These are phyloP conservation scores for Plantago major DNA, from an alignment of 257 asterid species.

Conservation along the genomic window DNA sequence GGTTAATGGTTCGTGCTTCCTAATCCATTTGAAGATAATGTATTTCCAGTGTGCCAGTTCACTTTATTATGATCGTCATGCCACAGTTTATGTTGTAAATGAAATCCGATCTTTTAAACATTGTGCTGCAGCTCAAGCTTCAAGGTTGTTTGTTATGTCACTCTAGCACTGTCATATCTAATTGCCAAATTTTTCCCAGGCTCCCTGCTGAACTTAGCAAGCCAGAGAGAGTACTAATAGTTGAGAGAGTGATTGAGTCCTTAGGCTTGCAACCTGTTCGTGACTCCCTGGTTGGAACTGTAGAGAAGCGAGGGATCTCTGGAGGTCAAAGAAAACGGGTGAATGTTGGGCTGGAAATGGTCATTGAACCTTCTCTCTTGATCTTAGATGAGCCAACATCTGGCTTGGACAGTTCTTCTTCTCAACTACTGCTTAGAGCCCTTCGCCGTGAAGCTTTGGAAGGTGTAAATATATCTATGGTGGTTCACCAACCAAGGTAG, in stretches of 20 bases:
- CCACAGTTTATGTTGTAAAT: no score
- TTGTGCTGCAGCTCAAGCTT: no score
- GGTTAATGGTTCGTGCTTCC: no score
- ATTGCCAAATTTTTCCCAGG: slow-evolving; percentile 30
- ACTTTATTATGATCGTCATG: no score
- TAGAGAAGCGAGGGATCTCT: slow-evolving; percentile 94
- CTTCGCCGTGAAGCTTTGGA: slow-evolving; percentile 98
- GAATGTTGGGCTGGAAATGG: slow-evolving; percentile 98
- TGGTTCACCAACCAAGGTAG: slow-evolving; percentile 98
- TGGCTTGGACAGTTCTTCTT: slow-evolving; percentile 96
- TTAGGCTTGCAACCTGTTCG: slow-evolving; percentile 86
- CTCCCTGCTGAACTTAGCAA: slow-evolving; percentile 63
- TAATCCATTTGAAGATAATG: no score
- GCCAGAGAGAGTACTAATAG: slow-evolving; percentile 81
- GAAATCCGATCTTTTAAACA: no score
- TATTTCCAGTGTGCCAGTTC: no score
- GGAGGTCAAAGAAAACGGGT: slow-evolving; percentile 99
- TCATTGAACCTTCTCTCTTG: slow-evolving; percentile 95
- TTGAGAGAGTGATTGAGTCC: slow-evolving; percentile 89
- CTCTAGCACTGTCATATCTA: neutral
- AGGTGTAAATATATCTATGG: slow-evolving; percentile 97
- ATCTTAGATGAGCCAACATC: slow-evolving; percentile 99
- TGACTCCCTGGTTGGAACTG: slow-evolving; percentile 96
- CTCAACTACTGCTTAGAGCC: slow-evolving; percentile 85
- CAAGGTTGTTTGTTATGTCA: no score